These are phyloP conservation scores for Yamagishiella unicocca DNA, from an alignment of 139 green algal genomes.

Conservation along the genomic window DNA sequence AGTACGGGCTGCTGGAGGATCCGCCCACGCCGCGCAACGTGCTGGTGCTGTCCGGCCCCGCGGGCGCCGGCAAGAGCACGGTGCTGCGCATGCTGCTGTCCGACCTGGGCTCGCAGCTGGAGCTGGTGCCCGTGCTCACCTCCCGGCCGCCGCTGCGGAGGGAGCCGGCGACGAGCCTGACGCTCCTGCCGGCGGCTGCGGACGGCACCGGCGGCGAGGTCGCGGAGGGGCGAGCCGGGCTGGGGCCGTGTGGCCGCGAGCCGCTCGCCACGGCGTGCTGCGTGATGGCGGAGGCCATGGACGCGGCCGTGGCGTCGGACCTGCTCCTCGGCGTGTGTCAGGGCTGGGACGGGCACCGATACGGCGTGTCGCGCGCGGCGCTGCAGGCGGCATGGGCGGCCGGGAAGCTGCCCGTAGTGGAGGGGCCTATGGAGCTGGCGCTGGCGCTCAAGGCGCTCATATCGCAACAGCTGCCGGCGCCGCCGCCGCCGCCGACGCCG, in stretches of 20 bases:
- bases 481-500: background rate
- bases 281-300: background rate
- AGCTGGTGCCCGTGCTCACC: constrained; percentile 48
- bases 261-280: constrained; percentile 29
- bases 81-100: constrained; percentile 59
- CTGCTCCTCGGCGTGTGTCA: constrained; percentile 31
- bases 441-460: constrained; percentile 41
- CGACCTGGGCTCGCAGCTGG: constrained; percentile 34
- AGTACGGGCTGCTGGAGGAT: constrained; percentile 49
- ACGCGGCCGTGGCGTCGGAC: background rate
- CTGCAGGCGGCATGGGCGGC: constrained; percentile 50
- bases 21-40: constrained; percentile 41
- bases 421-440: constrained; percentile 59
- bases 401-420: constrained; percentile 59
- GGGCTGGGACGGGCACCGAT: constrained; percentile 51
- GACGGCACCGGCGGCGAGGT: constrained; percentile 5
- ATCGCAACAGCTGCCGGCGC: background rate
- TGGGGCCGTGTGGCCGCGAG: background rate
- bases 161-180: background rate
- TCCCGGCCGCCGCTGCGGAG: constrained; percentile 41
- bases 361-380: constrained; percentile 35
- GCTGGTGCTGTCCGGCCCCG: constrained; percentile 63
- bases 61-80: constrained; percentile 56
- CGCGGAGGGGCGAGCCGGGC: constrained; percentile 1
- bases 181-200: background rate